Evolutionary conservation across 371 early-diverging fungal species (phyloP), one percentile per base, ranked within the genome.

Genomic region (Phascolomyces articulosus): DNA sequence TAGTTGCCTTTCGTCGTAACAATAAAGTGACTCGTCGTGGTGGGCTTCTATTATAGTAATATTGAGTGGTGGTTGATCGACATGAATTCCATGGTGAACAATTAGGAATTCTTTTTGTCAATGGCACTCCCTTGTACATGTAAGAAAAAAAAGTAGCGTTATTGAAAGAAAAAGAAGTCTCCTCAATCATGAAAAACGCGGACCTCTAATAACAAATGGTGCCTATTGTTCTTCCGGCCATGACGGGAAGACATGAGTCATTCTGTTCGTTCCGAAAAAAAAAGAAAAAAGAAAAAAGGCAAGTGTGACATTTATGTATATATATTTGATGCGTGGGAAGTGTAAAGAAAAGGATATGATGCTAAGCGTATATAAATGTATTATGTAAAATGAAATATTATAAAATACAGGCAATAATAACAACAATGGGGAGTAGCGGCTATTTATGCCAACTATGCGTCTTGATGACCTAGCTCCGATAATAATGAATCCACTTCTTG

Each of bases 391-490:
- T 34, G 11, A 0, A 34, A 34, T 34, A 34, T 34, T 34, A 34
- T 34, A n/a, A n/a, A n/a, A n/a, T n/a, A n/a, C n/a, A n/a, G n/a
- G n/a, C n/a, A n/a, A n/a, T n/a, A n/a, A n/a, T n/a, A n/a, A n/a
- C n/a, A n/a, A n/a, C n/a, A n/a, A n/a, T n/a, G n/a, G n/a, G n/a
- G n/a, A n/a, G n/a, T n/a, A n/a, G n/a, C n/a, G n/a, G n/a, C n/a
- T 18, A 4, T 47, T 47, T 47, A 47, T 47, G 47, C 47, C 7
- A 47, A 41, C 63, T 60, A 56, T 38, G 69, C 70, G 44, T 80
- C 80, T 55, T 77, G 67, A 53, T 77, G 77, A 9, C 70, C 80
- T 58, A 77, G 62, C 55, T 80, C 77, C 27, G 70, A 70, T 56
- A 80, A 66, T 18, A 80, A 55, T 7, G 62, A 62, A 51, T 80